Percentiles rank a stretch among this genome's conserved stretches.
phyloP scores from a whole-genome alignment of 2,329 filamentous ascomycete species.

The Phyllosticta ampelicida region DNA sequence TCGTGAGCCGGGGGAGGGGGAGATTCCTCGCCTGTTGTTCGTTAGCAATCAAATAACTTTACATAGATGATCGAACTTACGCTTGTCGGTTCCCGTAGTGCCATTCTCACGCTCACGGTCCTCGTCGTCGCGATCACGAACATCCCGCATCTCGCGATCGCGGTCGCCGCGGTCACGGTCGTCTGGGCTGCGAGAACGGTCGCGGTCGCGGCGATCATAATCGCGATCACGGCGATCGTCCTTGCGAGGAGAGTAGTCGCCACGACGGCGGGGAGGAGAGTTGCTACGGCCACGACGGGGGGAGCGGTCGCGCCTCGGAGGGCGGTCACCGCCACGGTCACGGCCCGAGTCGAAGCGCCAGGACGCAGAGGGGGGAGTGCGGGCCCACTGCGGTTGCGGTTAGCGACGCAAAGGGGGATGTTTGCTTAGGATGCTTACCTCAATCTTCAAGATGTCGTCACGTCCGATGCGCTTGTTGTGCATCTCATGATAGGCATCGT shows the following conservation, averaged over 20 bases:
- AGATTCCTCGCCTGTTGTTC: conserved; percentile 1
- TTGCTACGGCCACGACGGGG: conserved; percentile 34
- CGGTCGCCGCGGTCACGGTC: conserved; percentile 51
- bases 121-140: conserved; percentile 42
- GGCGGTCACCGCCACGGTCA: conserved; percentile 47
- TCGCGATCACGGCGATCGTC: conserved; percentile 76
- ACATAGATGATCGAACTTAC: conserved; percentile 38
- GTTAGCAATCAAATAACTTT: conserved; percentile 20
- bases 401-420: conserved; percentile 10
- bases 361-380: conserved; percentile 92
- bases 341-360: conserved; percentile 93
- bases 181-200: conserved; percentile 55
- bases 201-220: conserved; percentile 57
- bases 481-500: conserved; percentile 99
- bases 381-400: conserved; percentile 66
- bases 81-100: conserved; percentile 83
- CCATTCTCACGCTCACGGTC: conserved; percentile 55
- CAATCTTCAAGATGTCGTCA: conserved; percentile 94
- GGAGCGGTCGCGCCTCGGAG: conserved; percentile 60
- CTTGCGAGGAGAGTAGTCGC: conserved; percentile 76
- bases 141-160: conserved; percentile 40
- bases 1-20: conserved; percentile 74
- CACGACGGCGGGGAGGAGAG: conserved; percentile 46
- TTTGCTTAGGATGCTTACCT: conserved; percentile 48
- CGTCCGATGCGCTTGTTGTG: conserved; percentile 97